Evolutionary conservation across 2,329 filamentous ascomycete genomes (phyloP).

Genomic region (Triangularia setosa): DNA sequence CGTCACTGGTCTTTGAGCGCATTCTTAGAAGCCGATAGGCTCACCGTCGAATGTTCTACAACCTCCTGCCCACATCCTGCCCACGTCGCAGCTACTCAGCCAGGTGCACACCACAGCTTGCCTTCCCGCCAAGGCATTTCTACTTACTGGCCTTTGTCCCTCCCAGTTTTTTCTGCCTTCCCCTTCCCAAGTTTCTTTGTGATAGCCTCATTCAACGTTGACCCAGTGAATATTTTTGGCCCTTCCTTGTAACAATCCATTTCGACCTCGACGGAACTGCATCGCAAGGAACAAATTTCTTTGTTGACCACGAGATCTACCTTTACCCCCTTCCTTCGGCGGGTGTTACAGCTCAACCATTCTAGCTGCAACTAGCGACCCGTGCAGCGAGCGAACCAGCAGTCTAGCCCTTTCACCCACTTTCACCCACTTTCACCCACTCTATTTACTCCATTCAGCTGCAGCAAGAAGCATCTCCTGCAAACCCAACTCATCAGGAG

Average conservation of each 20-base stretch:
- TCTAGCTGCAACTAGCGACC: conserved; percentile 19
- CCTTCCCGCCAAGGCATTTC: conserved; percentile 16
- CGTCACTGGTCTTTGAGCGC: conserved; percentile 20
- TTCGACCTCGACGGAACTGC: not conserved
- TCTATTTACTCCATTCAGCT: conserved; percentile 13
- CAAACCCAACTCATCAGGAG: conserved; percentile 15
- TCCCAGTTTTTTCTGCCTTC: not conserved
- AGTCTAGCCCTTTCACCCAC: conserved; percentile 14
- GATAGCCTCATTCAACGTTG: conserved; percentile 12
- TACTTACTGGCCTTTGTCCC: conserved; percentile 5
- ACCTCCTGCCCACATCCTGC: conserved; percentile 8
- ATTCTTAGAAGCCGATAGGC: conserved; percentile 24
- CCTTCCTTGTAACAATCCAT: not conserved
- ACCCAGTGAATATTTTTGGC: not conserved
- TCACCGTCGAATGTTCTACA: conserved; percentile 27
- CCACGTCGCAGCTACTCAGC: conserved; percentile 9
- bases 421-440: conserved; percentile 12
- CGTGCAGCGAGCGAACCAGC: conserved; percentile 10
- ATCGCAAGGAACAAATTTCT: conserved; percentile 5
- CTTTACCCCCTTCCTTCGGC: conserved; percentile 8
- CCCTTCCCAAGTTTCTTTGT: not conserved
- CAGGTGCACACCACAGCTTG: not conserved
- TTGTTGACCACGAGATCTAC: conserved; percentile 13
- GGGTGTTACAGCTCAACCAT: conserved; percentile 6
- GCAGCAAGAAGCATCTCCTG: conserved; percentile 11